Conservation (phyloP, 768 basidiomycete species). For the Tricholoma sp. region DNA sequence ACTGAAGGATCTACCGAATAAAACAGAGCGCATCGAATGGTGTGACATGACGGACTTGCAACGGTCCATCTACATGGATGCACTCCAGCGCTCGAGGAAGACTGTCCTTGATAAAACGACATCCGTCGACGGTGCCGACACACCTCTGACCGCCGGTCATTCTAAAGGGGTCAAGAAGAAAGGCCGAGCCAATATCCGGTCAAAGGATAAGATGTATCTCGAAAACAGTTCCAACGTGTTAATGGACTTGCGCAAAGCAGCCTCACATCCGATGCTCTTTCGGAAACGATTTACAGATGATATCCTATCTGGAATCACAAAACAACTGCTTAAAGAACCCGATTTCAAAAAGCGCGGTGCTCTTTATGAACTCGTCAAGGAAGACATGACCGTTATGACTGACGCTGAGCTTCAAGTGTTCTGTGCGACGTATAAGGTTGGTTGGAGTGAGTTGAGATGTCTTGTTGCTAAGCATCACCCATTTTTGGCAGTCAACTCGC, state of each 20-base stretch:
- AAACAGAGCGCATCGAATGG: constrained; percentile 91
- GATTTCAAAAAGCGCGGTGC: constrained; percentile 85
- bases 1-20: constrained; percentile 87
- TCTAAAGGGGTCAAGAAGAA: constrained; percentile 40
- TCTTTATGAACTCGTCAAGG: constrained; percentile 81
- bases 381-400: constrained; percentile 98
- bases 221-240: constrained; percentile 91
- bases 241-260: constrained; percentile 96
- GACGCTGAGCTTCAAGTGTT: constrained; percentile 93
- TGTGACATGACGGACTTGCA: constrained; percentile 90
- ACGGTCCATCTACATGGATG: constrained; percentile 77
- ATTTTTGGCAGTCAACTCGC: constrained; percentile 51
- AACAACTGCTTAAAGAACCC: constrained; percentile 81
- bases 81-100: constrained; percentile 79
- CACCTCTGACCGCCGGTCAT: constrained; percentile 19
- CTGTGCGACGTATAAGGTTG: constrained; percentile 80
- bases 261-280: constrained; percentile 96
- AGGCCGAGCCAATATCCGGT: constrained; percentile 32
- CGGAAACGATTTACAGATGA: constrained; percentile 78
- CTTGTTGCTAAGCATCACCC: neutral
- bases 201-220: constrained; percentile 62
- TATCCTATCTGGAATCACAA: constrained; percentile 68
- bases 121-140: constrained; percentile 18
- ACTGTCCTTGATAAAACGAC: constrained; percentile 55
- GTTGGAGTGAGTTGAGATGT: constrained; percentile 10